Evolutionary conservation across 108 stramenopile species (phyloP).

Genomic region (Nitzschia sp.): DNA sequence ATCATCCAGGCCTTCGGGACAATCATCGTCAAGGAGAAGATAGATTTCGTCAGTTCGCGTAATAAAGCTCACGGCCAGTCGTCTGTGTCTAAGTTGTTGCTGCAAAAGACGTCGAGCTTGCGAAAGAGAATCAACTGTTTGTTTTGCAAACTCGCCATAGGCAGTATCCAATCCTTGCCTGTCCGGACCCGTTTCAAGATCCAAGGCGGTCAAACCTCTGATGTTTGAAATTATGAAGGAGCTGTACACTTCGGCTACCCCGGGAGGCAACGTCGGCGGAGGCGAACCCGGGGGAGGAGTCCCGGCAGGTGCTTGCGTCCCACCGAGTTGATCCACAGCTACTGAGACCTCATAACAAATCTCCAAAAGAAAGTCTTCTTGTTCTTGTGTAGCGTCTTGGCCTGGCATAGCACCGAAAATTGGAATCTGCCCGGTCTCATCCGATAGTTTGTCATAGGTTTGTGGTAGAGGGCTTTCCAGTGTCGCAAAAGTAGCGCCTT

Average conservation of each 20-base stretch:
- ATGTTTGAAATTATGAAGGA: slow-evolving; percentile 37
- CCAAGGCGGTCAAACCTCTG: slow-evolving; percentile 11
- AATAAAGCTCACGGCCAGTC: slow-evolving; percentile 18
- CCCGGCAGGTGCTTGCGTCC: slow-evolving; percentile 1
- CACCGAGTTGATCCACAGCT: slow-evolving; percentile 15
- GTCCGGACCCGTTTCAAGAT: slow-evolving; percentile 24
- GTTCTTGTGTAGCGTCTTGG: slow-evolving; percentile 12
- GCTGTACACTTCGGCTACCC: slow-evolving; percentile 35
- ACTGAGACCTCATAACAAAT: slow-evolving; percentile 21
- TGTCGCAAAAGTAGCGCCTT: slow-evolving; percentile 14
- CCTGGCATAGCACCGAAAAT: slow-evolving; percentile 34
- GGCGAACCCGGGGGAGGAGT: slow-evolving; percentile 2
- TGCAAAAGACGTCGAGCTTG: background rate
- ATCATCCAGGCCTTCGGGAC: slow-evolving; percentile 14
- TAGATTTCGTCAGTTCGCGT: slow-evolving; percentile 20
- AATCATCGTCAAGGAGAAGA: slow-evolving; percentile 23
- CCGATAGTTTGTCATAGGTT: slow-evolving; percentile 1
- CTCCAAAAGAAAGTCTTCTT: slow-evolving; percentile 20
- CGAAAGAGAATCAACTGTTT: background rate
- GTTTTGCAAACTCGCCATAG: slow-evolving; percentile 27
- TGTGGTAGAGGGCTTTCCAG: slow-evolving; percentile 27
- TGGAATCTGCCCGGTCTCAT: slow-evolving; percentile 15
- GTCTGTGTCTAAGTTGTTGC: slow-evolving; percentile 10
- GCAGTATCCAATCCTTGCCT: slow-evolving; percentile 32
- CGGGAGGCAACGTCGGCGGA: slow-evolving; percentile 14